Evolutionary conservation across 129 eudicot genomes (phyloP).

Genomic region (Artemisia tridentata): DNA sequence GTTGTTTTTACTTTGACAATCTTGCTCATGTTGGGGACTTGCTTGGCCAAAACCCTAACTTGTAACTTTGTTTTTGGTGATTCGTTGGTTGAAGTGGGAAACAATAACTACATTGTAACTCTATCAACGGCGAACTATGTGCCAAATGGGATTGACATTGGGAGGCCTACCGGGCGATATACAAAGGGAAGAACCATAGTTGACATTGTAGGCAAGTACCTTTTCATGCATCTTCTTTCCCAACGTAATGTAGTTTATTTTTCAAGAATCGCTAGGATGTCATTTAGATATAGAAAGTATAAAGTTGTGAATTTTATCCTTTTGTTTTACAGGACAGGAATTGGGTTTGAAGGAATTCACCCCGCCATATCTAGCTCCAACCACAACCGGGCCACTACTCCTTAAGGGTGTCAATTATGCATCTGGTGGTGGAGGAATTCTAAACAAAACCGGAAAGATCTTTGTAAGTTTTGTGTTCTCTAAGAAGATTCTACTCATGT

Average conservation of each 20-base stretch:
- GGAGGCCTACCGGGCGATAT: conserved; percentile 77
- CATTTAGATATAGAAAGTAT: background rate
- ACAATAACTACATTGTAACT: conserved; percentile 72
- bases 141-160: conserved; percentile 91
- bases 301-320: background rate
- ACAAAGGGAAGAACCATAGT: conserved; percentile 85
- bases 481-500: background rate
- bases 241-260: no score
- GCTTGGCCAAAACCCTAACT: conserved; percentile 35
- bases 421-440: conserved; percentile 95
- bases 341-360: conserved; percentile 48
- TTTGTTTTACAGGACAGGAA: conserved; percentile 49
- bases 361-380: conserved; percentile 85
- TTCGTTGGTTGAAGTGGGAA: conserved; percentile 86
- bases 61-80: conserved; percentile 84
- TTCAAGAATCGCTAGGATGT: background rate
- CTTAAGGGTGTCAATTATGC: conserved; percentile 85
- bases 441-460: conserved; percentile 66
- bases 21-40: conserved; percentile 25
- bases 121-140: conserved; percentile 70
- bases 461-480: conserved; percentile 51
- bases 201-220: conserved; percentile 71
- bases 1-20: conserved; percentile 25
- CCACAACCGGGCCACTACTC: conserved; percentile 51
- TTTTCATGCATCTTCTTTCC: background rate